Evolutionary conservation across 2,329 filamentous ascomycete species (phyloP), one percentile per base, ranked within the genome.

Genomic region (Paraconiothyrium brasiliense): DNA sequence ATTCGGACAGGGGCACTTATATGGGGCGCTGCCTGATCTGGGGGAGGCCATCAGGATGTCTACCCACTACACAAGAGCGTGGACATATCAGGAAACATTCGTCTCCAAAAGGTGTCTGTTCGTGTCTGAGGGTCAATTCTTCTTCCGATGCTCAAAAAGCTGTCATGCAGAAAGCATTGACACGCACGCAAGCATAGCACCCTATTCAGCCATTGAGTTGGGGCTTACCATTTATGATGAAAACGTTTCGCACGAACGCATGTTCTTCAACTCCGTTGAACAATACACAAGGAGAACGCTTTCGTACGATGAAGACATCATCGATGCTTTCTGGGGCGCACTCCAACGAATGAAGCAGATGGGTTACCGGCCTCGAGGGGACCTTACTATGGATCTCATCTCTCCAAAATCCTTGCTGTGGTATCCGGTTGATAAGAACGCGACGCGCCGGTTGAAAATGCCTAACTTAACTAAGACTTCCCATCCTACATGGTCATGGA

Each of bases 291-390:
- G 14, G 14, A 11, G 48, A 20, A 32, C 22, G 9, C 48, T 51
- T n/a, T 51, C 48, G 16, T 51, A 51, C 48, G 48, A 51, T 37
- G 14, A 51, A 37, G 48, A 51, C 16, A 51, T 51, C 9, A 20
- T 51, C 13, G 9, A 51, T 37, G 48, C 48, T 51, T 51, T 51
- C 48, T 30, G 14, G 14, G 48, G 48, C 30, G 27, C 48, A n/a
- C 48, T 51, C n/a, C 16, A 51, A n/a, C 27, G 30, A 9, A 51
- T 51, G 30, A 22, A 51, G 32, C 7, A 51, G n/a, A 51, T 51
- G 48, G 48, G 30, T 35, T 51, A 51, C n/a, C 48, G 30, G 4
- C 30, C 48, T 51, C 48, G 30, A 11, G 48, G 48, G 1, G 48
- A 51, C n/a, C n/a, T n/a, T 30, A 51, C 16, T 9, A 30, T 51